Conservation (phyloP, 176 grass and related monocot genomes). For the Avena eriantha region DNA sequence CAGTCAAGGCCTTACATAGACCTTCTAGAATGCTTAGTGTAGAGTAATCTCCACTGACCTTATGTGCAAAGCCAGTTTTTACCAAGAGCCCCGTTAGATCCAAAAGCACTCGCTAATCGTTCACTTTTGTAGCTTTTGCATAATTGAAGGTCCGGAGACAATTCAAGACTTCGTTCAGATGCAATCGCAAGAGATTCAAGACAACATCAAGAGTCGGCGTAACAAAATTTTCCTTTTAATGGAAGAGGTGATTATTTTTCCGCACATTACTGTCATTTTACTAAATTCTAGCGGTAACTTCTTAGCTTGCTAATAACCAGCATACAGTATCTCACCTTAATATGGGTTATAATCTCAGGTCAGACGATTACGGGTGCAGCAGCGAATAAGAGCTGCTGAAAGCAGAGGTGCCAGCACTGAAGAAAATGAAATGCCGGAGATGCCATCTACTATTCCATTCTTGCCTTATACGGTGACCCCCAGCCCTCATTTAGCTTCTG, state of each 20-base stretch:
- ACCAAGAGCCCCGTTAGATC: not conserved
- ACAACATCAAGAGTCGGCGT: constrained; percentile 81
- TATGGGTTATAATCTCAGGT: constrained; percentile 50
- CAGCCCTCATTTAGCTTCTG: constrained; percentile 17
- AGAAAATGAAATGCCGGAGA: constrained; percentile 92
- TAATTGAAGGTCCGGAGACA: constrained; percentile 95
- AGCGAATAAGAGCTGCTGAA: constrained; percentile 75
- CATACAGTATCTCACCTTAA: constrained; percentile 1
- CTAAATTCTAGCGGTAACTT: not conserved
- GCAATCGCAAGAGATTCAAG: constrained; percentile 80
- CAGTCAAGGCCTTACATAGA: not conserved
- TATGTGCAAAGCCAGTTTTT: not conserved
- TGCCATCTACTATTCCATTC: constrained; percentile 93
- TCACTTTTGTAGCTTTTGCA: constrained; percentile 72
- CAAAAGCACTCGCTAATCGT: constrained; percentile 9
- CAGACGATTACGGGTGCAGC: constrained; percentile 83
- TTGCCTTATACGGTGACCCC: constrained; percentile 79
- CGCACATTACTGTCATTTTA: not conserved
- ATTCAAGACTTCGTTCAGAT: constrained; percentile 81
- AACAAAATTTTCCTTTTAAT: constrained; percentile 95
- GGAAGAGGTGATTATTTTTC: constrained; percentile 80
- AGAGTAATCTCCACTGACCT: not conserved
- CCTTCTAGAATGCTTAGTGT: not conserved
- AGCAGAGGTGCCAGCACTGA: constrained; percentile 57
- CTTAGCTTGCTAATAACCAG: not conserved